Evolutionary conservation across 768 basidiomycete genomes (phyloP), one percentile per base, ranked within the genome.

Genomic region (Mycena capillaripes): DNA sequence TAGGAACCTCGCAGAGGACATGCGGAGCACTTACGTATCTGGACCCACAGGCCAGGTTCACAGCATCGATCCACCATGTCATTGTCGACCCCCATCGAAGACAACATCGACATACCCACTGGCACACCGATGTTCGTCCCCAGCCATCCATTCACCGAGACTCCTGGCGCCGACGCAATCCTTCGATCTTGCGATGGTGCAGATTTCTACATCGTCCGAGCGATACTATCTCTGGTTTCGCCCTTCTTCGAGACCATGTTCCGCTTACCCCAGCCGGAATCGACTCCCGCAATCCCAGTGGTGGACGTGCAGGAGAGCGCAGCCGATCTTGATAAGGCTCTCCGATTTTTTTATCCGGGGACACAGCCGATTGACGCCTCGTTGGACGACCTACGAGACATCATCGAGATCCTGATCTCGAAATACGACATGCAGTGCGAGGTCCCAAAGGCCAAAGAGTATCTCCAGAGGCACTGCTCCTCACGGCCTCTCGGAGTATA

Each of bases 371-470:
- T 42, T 30, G 38, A 29, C 36, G 58, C 25, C n/a, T 38, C 58
- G 27, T 29, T 60, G 14, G 38, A 40, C 36, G 58, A 60, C 17
- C 40, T 60, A 14, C n/a, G 17, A 25, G 12, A 29, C 16, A 44
- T 44, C 40, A 60, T 60, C 58, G 58, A 60, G 58, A 42, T 42
- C 12, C 7, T 42, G 16, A 29, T 60, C 23, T 11, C 23, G 38
- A 60, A 44, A 44, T 60, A 60, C 40, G 58, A 60, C 58, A 60
- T 60, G 58, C 23, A 60, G 40, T 60, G 46, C 46, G 46, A 23
- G n/a, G 14, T 48, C 25, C 46, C 46, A 8, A n/a, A 23, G 46
- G 46, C 23, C n/a, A 48, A 48, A 8, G n/a, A 30, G 12, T 23
- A 61, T 23, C 29, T 46, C 4, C 19, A 5, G 5, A 6, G 12